Evolutionary conservation across 106 monocot genomes (phyloP).

Genomic region (Ottelia alismoides): DNA sequence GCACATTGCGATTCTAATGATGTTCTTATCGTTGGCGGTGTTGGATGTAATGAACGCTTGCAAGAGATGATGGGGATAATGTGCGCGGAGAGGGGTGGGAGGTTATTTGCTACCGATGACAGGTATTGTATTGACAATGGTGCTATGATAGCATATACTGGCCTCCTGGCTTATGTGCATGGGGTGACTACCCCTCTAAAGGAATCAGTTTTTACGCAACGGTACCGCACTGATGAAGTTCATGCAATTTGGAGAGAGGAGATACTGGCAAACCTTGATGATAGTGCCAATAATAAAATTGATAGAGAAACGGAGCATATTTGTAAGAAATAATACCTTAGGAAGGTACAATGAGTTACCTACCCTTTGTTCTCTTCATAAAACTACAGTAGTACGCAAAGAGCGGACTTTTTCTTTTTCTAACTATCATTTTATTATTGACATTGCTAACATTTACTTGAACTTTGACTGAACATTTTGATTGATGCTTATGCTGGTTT

Average conservation of each 20-base stretch:
- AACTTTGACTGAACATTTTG: too few species aligned
- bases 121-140: constrained; percentile 96
- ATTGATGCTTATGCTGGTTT: too few species aligned
- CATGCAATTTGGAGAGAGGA: constrained; percentile 91
- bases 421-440: too few species aligned
- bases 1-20: constrained; percentile 95
- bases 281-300: not conserved
- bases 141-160: constrained; percentile 98
- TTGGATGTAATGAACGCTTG: constrained; percentile 84
- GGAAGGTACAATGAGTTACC: too few species aligned
- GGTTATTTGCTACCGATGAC: constrained; percentile 87
- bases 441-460: too few species aligned
- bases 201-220: constrained; percentile 89
- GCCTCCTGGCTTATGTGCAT: constrained; percentile 77
- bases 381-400: too few species aligned
- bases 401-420: too few species aligned
- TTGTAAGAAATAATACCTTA: too few species aligned
- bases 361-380: too few species aligned
- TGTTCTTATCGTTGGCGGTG: constrained; percentile 95
- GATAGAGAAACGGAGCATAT: not conserved
- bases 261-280: not conserved
- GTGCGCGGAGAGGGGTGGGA: constrained; percentile 86
- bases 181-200: constrained; percentile 64
- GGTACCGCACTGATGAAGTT: constrained; percentile 91
- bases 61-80: constrained; percentile 97